Conservation (phyloP, 2,329 filamentous ascomycete genomes). For the Ophiognomonia clavigignenti-juglandacearum region DNA sequence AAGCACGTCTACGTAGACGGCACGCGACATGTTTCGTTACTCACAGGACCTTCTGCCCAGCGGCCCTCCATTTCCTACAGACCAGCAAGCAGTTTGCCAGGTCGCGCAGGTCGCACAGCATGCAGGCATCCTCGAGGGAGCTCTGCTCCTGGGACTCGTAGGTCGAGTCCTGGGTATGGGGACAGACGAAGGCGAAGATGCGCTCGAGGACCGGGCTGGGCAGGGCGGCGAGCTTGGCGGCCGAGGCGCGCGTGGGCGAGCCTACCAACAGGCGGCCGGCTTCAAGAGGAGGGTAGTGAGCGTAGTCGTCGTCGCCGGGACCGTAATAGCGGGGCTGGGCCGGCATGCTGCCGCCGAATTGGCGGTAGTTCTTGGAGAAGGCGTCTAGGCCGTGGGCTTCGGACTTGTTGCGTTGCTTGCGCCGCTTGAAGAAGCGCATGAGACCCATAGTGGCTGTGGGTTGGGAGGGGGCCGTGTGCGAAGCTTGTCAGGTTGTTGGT, state of each 20-base stretch:
- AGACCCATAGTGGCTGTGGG: constrained; percentile 10
- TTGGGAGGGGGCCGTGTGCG: neutral
- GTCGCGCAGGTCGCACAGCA: constrained; percentile 90
- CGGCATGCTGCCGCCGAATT: constrained; percentile 20
- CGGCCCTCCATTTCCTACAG: constrained; percentile 64
- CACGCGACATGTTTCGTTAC: constrained; percentile 32
- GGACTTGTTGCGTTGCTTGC: constrained; percentile 27
- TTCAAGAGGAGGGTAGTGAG: constrained; percentile 4
- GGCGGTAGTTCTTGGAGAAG: constrained; percentile 19
- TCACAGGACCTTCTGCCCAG: constrained; percentile 54
- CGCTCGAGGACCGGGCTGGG: constrained; percentile 65
- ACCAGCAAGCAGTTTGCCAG: constrained; percentile 74
- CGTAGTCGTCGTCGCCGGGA: constrained; percentile 3
- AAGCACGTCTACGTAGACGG: neutral
- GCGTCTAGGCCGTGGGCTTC: constrained; percentile 12
- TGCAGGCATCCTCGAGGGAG: constrained; percentile 73
- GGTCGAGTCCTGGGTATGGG: constrained; percentile 70
- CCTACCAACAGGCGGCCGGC: too few relatives aligned
- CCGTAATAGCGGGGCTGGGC: constrained; percentile 9
- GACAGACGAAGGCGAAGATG: constrained; percentile 80
- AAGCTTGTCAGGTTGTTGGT: neutral
- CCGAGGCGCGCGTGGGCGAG: constrained; percentile 36
- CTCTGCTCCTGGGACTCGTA: constrained; percentile 83
- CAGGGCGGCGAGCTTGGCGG: constrained; percentile 46
- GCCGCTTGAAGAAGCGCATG: constrained; percentile 26